phyloP scores from a whole-genome alignment of 805 yeast species.

The Wickerhamomyces chambardii region DNA sequence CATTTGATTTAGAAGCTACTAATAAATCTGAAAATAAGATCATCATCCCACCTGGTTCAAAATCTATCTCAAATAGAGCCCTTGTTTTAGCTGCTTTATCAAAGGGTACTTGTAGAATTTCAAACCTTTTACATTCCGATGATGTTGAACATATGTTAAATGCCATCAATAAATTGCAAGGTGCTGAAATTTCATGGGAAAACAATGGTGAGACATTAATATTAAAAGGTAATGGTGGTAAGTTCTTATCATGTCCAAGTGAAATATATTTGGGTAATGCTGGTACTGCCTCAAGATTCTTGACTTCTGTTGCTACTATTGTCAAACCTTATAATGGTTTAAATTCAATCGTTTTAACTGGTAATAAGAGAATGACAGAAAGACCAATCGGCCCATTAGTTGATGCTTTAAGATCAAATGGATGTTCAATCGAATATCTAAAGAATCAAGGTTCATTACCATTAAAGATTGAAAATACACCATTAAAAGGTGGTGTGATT shows the following conservation, averaged over 20 bases:
- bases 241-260: slow-evolving; percentile 49
- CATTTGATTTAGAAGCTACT: slow-evolving; percentile 28
- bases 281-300: slow-evolving; percentile 94
- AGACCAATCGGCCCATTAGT: slow-evolving; percentile 96
- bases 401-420: slow-evolving; percentile 79
- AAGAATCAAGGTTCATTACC: slow-evolving; percentile 83
- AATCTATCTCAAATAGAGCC: slow-evolving; percentile 94
- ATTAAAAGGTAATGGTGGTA: slow-evolving; percentile 80
- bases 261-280: slow-evolving; percentile 91
- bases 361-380: slow-evolving; percentile 95
- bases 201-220: slow-evolving; percentile 88
- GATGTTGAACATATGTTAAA: slow-evolving; percentile 93
- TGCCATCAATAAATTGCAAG: slow-evolving; percentile 72
- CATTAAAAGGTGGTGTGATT: slow-evolving; percentile 83
- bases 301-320: slow-evolving; percentile 87
- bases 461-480: slow-evolving; percentile 60
- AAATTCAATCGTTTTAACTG: slow-evolving; percentile 63
- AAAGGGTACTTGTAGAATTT: slow-evolving; percentile 71
- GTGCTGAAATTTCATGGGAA: slow-evolving; percentile 76
- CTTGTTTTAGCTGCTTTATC: slow-evolving; percentile 89
- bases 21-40: slow-evolving; percentile 19
- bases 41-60: slow-evolving; percentile 91
- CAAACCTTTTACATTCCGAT: slow-evolving; percentile 88
- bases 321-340: slow-evolving; percentile 39
- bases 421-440: slow-evolving; percentile 63